These are phyloP conservation scores for Cladosporium sp. DNA, from an alignment of 2,329 filamentous ascomycete genomes.

Conservation along the genomic window DNA sequence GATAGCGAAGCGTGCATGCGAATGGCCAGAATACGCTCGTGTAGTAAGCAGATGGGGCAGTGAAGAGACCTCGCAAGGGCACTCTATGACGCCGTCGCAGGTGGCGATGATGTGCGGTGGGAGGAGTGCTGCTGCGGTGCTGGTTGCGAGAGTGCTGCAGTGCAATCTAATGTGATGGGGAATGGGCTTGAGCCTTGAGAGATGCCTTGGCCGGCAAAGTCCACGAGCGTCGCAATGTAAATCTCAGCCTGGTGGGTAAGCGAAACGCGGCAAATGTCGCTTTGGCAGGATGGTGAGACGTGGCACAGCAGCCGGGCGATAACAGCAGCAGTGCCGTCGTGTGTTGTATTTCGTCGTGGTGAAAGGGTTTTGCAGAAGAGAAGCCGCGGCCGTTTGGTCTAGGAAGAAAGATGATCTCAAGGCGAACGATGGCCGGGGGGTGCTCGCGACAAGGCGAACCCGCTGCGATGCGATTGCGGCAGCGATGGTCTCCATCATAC, in stretches of 20 bases:
- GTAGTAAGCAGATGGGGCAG: neutral
- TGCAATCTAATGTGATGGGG: neutral
- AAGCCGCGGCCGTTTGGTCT: neutral
- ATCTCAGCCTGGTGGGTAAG: neutral
- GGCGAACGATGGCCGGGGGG: no score
- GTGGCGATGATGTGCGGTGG: conserved; percentile 5
- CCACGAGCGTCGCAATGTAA: neutral
- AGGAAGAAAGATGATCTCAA: neutral
- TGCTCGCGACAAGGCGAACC: neutral
- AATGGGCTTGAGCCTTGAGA: neutral
- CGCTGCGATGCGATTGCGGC: neutral
- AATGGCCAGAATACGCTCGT: neutral
- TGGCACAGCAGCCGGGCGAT: neutral
- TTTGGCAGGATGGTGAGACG: neutral
- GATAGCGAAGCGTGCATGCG: conserved; percentile 3
- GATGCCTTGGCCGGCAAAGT: neutral
- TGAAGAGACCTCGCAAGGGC: neutral
- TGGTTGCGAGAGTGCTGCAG: neutral
- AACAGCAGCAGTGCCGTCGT: neutral
- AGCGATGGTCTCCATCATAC: neutral
- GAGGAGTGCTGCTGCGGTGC: neutral
- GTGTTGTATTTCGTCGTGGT: neutral
- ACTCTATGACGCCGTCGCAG: conserved; percentile 11
- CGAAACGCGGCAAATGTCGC: neutral
- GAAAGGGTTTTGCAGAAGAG: neutral